Evolutionary conservation across 2,329 filamentous ascomycete species (phyloP), one percentile per base, ranked within the genome.

Genomic region (Clonostachys rosea): DNA sequence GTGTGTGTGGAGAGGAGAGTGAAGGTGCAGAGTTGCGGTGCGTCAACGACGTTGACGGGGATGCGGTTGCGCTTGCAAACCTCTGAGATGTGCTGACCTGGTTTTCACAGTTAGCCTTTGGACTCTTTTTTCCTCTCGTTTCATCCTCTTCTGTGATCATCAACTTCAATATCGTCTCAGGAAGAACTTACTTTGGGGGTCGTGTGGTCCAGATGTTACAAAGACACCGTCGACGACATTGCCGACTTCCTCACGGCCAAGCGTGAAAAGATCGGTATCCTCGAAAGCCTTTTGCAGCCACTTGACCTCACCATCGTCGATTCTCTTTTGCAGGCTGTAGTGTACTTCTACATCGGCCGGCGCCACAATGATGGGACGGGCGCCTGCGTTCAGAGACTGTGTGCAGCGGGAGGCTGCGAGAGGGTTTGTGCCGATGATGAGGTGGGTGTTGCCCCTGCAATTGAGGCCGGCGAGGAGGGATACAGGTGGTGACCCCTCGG

Each of bases 11-110:
- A 94, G 42, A 97, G 82, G 45, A 99, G 77, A 6, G 87, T 87
- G 65, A 99, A 96, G 24, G 89, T 89, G 71, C 91, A 96, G 14
- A 97, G 84, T 34, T 82, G 77, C 1, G 92, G 89, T 0, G 88
- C 81, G 69, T 99, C 94, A 50, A 90, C 82, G 24, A 97, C 90
- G 66, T 99, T 99, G 61, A 99, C 78, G 34, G 92, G 92, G 56
- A 99, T 94, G 41, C 94, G 83, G 51, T 91, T 75, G 42, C 86
- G 79, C 50, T 77, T 81, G 70, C 94, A 97, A 5, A 91, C 73
- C 6, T 71, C 74, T 0, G 89, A 89, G 52, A 96, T 87, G 52
- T 81, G 81, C 30, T 76, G 67, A 48, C 75, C 83, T 88, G 52
- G 34, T 1, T 35, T 6, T 43, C 40, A 20, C 34, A 16, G 34